Percentiles rank a stretch among this genome's conserved stretches.
Evolutionary conservation across 164 flowering plant genomes (phyloP).

Genomic region (grape (Vitis vinifera)): ASM3070453v1 NC_081814.1:8056501-8057000

Average conservation of each 20-base stretch:
- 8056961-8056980: too few species aligned
- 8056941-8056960: not conserved
- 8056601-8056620: too few species aligned
- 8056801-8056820: conserved; percentile 3
- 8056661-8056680: not conserved
- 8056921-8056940: not conserved
- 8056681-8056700: not conserved
- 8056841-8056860: not conserved
- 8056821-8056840: not conserved
- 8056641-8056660: not conserved
- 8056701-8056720: conserved; percentile 44
- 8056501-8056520: too few species aligned
- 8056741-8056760: conserved; percentile 88
- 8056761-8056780: conserved; percentile 76
- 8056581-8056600: too few species aligned
- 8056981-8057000: too few species aligned
- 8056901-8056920: not conserved
- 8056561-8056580: too few species aligned
- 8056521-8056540: too few species aligned
- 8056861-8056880: too few species aligned
- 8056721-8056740: conserved; percentile 90
- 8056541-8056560: too few species aligned
- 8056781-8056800: conserved; percentile 20
- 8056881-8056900: not conserved
- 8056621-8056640: too few species aligned